phyloP scores from a whole-genome alignment of 768 basidiomycete genomes.

The Mrakia gelida region DNA sequence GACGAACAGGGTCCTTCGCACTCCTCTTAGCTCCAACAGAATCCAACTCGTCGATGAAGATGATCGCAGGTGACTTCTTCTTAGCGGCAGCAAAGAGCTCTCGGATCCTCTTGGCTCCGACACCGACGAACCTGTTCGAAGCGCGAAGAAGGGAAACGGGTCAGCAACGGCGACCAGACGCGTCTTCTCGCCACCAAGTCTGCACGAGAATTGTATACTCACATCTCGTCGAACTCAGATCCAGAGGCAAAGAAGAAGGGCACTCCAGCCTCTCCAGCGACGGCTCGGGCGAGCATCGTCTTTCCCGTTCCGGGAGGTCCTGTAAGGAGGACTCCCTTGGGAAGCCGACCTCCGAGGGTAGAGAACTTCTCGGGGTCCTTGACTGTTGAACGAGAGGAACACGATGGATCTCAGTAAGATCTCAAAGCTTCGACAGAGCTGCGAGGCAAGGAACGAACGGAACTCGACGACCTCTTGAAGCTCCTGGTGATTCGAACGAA shows the following conservation, averaged over 20 bases:
- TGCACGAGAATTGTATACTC: slow-evolving; percentile 55
- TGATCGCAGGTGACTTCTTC: slow-evolving; percentile 92
- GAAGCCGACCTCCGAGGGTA: slow-evolving; percentile 84
- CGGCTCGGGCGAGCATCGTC: slow-evolving; percentile 90
- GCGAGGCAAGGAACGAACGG: slow-evolving; percentile 79
- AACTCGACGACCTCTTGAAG: slow-evolving; percentile 86
- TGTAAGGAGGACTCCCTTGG: slow-evolving; percentile 77
- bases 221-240: slow-evolving; percentile 98
- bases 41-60: slow-evolving; percentile 96
- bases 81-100: slow-evolving; percentile 91
- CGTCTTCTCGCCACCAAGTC: too few species aligned
- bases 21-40: slow-evolving; percentile 85
- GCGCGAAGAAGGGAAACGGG: not conserved
- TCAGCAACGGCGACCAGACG: not conserved
- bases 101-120: slow-evolving; percentile 86
- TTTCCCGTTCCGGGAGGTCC: slow-evolving; percentile 78
- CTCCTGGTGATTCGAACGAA: not conserved
- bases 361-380: slow-evolving; percentile 89
- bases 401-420: slow-evolving; percentile 49
- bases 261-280: slow-evolving; percentile 96
- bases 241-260: slow-evolving; percentile 97
- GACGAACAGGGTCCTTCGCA: slow-evolving; percentile 42
- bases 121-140: slow-evolving; percentile 56
- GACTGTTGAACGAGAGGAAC: slow-evolving; percentile 61
- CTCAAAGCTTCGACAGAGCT: slow-evolving; percentile 35